Evolutionary conservation across 345 rosid species (phyloP).

Genomic region (Geranium brycei): DNA sequence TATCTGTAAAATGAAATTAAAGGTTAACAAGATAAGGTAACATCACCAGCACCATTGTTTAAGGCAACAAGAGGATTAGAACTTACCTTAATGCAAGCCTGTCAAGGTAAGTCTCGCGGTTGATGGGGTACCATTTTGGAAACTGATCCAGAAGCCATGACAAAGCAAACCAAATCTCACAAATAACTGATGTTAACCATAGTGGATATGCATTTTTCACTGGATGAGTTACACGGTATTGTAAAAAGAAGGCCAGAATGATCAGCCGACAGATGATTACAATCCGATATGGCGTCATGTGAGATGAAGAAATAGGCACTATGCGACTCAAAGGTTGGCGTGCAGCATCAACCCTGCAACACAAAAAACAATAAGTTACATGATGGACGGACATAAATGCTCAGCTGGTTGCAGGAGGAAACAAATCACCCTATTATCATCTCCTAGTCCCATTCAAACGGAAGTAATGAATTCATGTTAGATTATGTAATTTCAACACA

Average conservation of each 20-base stretch:
- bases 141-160: slow-evolving; percentile 99
- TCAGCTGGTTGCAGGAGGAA: no score
- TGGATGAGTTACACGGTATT: slow-evolving; percentile 89
- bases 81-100: slow-evolving; percentile 82
- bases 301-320: slow-evolving; percentile 75
- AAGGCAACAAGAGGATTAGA: not conserved
- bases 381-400: no score
- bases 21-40: slow-evolving; percentile 4
- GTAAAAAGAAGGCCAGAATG: slow-evolving; percentile 89
- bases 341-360: slow-evolving; percentile 78
- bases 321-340: slow-evolving; percentile 88
- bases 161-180: slow-evolving; percentile 99
- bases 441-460: no score
- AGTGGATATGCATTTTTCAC: slow-evolving; percentile 84
- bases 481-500: not conserved
- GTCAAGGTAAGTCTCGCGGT: slow-evolving; percentile 91
- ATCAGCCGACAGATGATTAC: slow-evolving; percentile 85
- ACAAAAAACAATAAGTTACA: slow-evolving; percentile 12
- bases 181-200: slow-evolving; percentile 90
- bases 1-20: slow-evolving; percentile 34
- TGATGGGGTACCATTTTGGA: slow-evolving; percentile 91
- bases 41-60: not conserved
- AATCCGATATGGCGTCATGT: slow-evolving; percentile 68
- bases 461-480: not conserved
- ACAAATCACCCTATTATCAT: no score